Conservation (phyloP, 2,329 filamentous ascomycete genomes). For the Berkeleyomyces basicola region DNA sequence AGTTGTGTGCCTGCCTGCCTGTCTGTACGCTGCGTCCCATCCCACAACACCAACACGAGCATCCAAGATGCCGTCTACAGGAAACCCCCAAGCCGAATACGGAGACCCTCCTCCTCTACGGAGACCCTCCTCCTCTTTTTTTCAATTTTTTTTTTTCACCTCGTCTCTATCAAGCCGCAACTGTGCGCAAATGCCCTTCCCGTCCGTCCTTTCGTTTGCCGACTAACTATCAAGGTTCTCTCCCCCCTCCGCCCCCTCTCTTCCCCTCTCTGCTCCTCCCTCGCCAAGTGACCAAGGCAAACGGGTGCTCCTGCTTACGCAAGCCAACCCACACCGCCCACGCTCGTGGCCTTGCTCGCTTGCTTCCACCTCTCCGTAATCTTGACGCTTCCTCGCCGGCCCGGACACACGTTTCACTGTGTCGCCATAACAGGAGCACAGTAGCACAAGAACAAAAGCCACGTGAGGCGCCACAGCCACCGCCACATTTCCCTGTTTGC, state of each 20-base stretch:
- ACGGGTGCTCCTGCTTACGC: not conserved
- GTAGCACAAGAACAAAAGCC: not conserved
- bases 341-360: too few species aligned
- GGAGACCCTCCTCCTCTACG: too few species aligned
- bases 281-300: not conserved
- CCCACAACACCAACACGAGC: too few species aligned
- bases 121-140: too few species aligned
- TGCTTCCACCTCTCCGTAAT: too few species aligned
- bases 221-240: not conserved
- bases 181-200: not conserved
- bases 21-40: too few species aligned
- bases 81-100: too few species aligned
- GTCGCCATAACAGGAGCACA: not conserved
- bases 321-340: too few species aligned
- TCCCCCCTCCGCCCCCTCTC: not conserved
- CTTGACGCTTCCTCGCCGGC: not conserved
- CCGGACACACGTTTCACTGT: not conserved
- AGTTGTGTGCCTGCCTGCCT: too few species aligned
- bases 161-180: not conserved
- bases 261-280: not conserved
- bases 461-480: not conserved
- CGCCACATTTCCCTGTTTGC: not conserved
- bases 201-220: not conserved
- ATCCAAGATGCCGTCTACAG: too few species aligned
- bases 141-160: not conserved